Evolutionary conservation across 306 rosid species (phyloP), one percentile per base, ranked within the genome.

Genomic region (Dryas alaskensis): DNA sequence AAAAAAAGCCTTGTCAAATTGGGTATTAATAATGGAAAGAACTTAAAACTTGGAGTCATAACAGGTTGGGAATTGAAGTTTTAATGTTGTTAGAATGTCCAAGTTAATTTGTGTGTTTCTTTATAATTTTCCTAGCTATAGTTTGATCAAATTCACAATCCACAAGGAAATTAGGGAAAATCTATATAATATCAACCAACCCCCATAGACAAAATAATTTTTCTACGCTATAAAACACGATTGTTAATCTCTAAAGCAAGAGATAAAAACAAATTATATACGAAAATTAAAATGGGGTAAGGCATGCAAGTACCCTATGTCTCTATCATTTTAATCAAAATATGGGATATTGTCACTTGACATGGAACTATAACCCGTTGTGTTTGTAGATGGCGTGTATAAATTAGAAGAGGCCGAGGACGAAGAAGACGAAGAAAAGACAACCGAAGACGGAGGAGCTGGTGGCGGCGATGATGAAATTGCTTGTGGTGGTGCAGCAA

Each of bases 311-410:
- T 31, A 31, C 37, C 1, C 37, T 31, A 27, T n/a, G 0, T 7
- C 44, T 65, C 54, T 9, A 60, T 22, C 10, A 64, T 31, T 60
- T 63, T 22, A 89, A 84, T 80, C 86, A 80, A 89, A 89, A 80
- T 85, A 92, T 16, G 93, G 83, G 66, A 85, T 80, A 79, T 84
- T 87, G 49, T 88, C 87, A 57, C 84, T 87, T 10, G 92, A 80
- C 75, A 86, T 75, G 69, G 96, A 86, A 82, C 96, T 90, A 72
- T 80, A 90, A 77, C 89, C 87, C 54, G 89, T 80, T 14, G 93
- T 68, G 77, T 73, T 86, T 49, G 86, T 82, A 48, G 89, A 67
- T 2, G 88, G 78, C 4, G 88, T 88, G 84, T 86, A 89, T 17
- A 88, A 70, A 31, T 31, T 31, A 64, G 92, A 80, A 49, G 96